Conservation (phyloP, 352 stramenopile species). For the Pythium angustatum region DNA sequence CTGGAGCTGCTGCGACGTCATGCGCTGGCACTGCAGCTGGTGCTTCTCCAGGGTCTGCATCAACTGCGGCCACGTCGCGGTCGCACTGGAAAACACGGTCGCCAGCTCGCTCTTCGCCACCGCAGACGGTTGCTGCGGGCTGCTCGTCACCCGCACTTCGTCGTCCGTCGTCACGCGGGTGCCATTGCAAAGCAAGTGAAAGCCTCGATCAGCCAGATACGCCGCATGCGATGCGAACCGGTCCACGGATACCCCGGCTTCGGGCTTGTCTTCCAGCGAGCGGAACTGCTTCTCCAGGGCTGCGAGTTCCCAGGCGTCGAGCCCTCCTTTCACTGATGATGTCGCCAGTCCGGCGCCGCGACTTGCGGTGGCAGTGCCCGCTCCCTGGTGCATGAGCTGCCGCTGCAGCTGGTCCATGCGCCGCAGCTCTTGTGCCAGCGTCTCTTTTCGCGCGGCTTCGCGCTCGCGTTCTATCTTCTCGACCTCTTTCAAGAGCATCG, state of each 20-base stretch:
- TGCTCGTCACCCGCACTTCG: background rate
- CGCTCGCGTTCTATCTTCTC: conserved; percentile 47
- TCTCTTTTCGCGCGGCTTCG: conserved; percentile 36
- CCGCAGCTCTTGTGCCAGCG: conserved; percentile 41
- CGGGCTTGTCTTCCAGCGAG: conserved; percentile 36
- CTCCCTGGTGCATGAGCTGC: background rate
- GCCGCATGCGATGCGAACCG: background rate
- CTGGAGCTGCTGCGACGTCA: conserved; percentile 13
- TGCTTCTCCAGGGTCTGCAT: conserved; percentile 10
- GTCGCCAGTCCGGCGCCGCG: background rate
- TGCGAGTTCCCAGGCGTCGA: conserved; percentile 58
- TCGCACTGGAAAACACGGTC: background rate
- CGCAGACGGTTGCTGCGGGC: background rate
- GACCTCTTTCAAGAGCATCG: conserved; percentile 71
- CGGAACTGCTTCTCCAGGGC: conserved; percentile 55
- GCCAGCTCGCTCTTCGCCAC: background rate
- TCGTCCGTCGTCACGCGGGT: background rate
- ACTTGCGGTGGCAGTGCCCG: background rate
- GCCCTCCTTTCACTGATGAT: background rate
- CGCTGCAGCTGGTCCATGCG: conserved; percentile 43
- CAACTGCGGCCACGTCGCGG: conserved; percentile 17
- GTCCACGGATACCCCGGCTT: conserved; percentile 6
- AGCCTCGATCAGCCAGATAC: conserved; percentile 25
- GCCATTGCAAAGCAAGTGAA: background rate
- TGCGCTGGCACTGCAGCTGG: conserved; percentile 18